These are phyloP conservation scores for Candida namnaoensis DNA, from an alignment of 805 yeast species.

Conservation along the genomic window DNA sequence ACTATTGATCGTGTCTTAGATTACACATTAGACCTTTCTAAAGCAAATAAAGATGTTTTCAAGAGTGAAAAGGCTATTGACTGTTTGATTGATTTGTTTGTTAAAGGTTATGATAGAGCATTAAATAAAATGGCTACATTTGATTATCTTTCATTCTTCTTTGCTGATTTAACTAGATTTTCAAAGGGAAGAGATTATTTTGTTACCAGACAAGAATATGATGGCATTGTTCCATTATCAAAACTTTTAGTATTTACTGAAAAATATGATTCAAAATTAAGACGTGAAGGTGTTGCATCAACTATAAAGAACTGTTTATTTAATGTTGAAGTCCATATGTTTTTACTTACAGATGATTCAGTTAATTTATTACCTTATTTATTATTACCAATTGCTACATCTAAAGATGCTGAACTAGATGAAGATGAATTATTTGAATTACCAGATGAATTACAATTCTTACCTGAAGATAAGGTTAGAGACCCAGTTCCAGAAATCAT, in stretches of 20 bases:
- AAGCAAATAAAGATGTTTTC: conserved; percentile 39
- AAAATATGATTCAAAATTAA: conserved; percentile 61
- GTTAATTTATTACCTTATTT: conserved; percentile 78
- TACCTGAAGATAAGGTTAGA: conserved; percentile 66
- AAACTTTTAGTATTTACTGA: conserved; percentile 79
- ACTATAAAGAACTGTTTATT: conserved; percentile 86
- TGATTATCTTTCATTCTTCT: conserved; percentile 81
- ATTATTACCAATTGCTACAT: conserved; percentile 71
- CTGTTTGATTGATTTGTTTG: conserved; percentile 82
- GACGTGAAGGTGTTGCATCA: conserved; percentile 90
- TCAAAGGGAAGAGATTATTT: conserved; percentile 69
- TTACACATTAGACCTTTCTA: conserved; percentile 21
- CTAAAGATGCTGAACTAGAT: conserved; percentile 59
- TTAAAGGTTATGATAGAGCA: conserved; percentile 68
- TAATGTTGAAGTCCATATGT: conserved; percentile 61
- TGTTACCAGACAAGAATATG: conserved; percentile 63
- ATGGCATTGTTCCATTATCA: conserved; percentile 70
- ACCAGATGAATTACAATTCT: conserved; percentile 80
- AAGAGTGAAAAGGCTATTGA: conserved; percentile 56
- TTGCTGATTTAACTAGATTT: conserved; percentile 83
- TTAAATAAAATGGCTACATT: conserved; percentile 66
- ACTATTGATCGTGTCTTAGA: conserved; percentile 45
- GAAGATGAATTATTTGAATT: conserved; percentile 81
- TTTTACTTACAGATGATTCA: conserved; percentile 46
- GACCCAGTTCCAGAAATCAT: conserved; percentile 65